Evolutionary conservation across 306 rosid genomes (phyloP).

Genomic region (Trichosanthes truncata): DNA sequence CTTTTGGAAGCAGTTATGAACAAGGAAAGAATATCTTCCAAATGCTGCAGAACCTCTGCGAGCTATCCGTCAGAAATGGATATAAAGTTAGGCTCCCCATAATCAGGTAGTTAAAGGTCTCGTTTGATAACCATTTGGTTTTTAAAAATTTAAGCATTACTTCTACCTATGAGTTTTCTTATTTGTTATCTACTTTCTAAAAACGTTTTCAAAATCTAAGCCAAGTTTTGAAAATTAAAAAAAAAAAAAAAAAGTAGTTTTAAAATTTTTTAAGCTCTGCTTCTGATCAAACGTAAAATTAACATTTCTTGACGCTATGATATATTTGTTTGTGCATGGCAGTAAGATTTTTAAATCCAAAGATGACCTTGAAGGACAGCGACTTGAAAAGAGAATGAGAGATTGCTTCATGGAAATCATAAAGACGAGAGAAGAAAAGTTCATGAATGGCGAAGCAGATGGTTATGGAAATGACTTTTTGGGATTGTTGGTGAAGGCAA

Average conservation of each 20-base stretch:
- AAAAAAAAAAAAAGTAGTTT: too few species aligned
- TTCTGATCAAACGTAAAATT: too few species aligned
- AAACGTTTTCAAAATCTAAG: too few species aligned
- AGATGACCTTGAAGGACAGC: background rate
- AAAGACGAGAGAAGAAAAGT: background rate
- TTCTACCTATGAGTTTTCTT: too few species aligned
- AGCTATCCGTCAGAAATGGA: background rate
- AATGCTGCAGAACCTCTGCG: background rate
- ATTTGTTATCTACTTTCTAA: too few species aligned
- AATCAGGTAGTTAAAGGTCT: background rate
- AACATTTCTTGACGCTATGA: background rate
- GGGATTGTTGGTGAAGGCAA: background rate
- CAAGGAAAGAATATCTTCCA: constrained; percentile 1
- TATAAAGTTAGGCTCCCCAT: background rate
- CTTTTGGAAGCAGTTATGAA: constrained; percentile 9
- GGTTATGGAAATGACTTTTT: constrained; percentile 2
- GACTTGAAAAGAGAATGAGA: background rate
- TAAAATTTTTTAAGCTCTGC: too few species aligned
- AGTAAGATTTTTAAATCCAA: background rate
- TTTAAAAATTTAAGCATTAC: too few species aligned
- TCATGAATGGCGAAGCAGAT: background rate
- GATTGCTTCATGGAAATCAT: background rate
- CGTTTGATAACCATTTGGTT: too few species aligned
- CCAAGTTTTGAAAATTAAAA: too few species aligned
- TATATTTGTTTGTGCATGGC: background rate